phyloP scores from a whole-genome alignment of 495 filamentous ascomycete genomes.

The Podospora pseudoanserina region DNA sequence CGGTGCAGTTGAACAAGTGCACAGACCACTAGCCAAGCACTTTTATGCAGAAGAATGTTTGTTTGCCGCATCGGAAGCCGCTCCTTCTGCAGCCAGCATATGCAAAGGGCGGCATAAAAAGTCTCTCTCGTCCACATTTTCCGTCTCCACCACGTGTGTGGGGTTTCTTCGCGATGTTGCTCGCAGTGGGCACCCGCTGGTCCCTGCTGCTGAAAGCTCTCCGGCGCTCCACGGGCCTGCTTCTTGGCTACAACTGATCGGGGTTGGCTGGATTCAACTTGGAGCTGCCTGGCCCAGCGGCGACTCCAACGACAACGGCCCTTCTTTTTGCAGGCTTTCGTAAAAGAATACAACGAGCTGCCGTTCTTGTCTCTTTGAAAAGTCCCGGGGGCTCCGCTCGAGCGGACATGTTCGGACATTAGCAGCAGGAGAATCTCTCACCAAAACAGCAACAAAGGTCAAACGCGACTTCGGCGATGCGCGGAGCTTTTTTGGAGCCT shows the following conservation, averaged over 20 bases:
- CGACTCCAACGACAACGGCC: neutral
- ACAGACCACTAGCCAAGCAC: neutral
- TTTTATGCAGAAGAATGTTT: neutral
- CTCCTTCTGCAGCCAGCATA: neutral
- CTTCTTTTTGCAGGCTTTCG: neutral
- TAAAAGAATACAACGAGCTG: neutral
- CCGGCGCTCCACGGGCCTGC: too few species aligned
- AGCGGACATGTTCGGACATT: conserved; percentile 13
- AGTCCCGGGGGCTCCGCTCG: conserved; percentile 1
- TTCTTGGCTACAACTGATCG: neutral
- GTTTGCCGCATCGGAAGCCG: conserved; percentile 5
- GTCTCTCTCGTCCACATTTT: neutral
- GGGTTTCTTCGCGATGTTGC: neutral
- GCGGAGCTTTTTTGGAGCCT: neutral
- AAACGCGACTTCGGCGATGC: conserved; percentile 1
- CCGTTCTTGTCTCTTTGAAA: neutral
- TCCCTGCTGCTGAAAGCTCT: neutral
- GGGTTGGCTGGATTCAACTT: neutral
- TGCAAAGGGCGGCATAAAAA: conserved; percentile 10
- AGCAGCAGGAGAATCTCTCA: neutral
- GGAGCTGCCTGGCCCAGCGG: neutral
- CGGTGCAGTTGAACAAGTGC: neutral
- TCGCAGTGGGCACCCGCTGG: neutral
- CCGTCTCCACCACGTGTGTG: conserved; percentile 2
- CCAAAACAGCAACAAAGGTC: neutral